These are phyloP conservation scores for Botryotinia calthae DNA, from an alignment of 2,329 filamentous ascomycete species.

Conservation along the genomic window DNA sequence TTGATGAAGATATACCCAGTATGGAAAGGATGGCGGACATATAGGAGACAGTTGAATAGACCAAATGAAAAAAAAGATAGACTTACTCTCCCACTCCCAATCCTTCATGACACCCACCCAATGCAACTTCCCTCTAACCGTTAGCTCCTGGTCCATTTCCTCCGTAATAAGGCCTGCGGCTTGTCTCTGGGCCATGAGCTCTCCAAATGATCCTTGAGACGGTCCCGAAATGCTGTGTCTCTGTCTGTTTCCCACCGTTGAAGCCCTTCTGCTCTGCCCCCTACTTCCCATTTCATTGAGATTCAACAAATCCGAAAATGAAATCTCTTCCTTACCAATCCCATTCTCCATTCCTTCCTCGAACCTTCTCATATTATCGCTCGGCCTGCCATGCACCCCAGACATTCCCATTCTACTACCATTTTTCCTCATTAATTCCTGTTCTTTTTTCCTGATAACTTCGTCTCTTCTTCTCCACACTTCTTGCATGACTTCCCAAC, in stretches of 20 bases:
- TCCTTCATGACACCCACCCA: constrained; percentile 72
- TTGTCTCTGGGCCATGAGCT: constrained; percentile 26
- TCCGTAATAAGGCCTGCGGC: constrained; percentile 36
- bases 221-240: constrained; percentile 23
- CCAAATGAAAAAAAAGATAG: constrained; percentile 13
- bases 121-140: constrained; percentile 63
- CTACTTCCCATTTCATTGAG: constrained; percentile 32
- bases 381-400: background rate
- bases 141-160: constrained; percentile 56
- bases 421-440: constrained; percentile 25
- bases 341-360: constrained; percentile 33
- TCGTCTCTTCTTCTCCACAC: constrained; percentile 64
- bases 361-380: constrained; percentile 33
- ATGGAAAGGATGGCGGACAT: background rate
- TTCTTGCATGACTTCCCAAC: constrained; percentile 61
- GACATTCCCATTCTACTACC: constrained; percentile 21
- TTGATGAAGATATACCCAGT: background rate
- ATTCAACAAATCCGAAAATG: constrained; percentile 36
- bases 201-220: constrained; percentile 12
- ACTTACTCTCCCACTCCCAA: constrained; percentile 69
- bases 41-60: background rate
- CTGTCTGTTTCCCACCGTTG: constrained; percentile 8
- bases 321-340: constrained; percentile 31
- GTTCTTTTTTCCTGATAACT: constrained; percentile 33
- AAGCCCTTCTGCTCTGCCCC: background rate